These are phyloP conservation scores for Cicer pinnatifidum DNA, from an alignment of 306 rosid genomes.

Conservation along the genomic window DNA sequence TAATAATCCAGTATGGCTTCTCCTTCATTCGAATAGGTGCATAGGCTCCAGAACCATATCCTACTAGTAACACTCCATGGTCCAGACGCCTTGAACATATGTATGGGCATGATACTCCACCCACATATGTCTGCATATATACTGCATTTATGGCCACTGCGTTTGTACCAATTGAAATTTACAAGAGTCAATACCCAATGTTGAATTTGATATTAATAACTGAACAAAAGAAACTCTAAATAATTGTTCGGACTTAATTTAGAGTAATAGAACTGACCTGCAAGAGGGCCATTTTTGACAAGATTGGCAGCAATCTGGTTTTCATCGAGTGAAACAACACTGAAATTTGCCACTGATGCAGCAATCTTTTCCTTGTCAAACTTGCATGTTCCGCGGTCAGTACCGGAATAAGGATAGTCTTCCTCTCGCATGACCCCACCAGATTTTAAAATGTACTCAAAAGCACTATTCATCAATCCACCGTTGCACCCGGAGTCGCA, in stretches of 20 bases:
- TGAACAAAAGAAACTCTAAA: not conserved
- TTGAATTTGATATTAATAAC: not conserved
- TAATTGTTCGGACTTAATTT: not conserved
- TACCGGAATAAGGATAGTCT: conserved; percentile 91
- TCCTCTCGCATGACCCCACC: conserved; percentile 92
- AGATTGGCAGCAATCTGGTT: conserved; percentile 92
- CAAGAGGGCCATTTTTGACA: conserved; percentile 93
- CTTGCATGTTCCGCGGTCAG: conserved; percentile 71
- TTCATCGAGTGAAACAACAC: conserved; percentile 82
- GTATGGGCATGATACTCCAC: conserved; percentile 96
- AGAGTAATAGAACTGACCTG: conserved; percentile 51
- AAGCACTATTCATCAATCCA: conserved; percentile 96
- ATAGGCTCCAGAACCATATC: conserved; percentile 77
- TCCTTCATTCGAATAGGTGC: conserved; percentile 82
- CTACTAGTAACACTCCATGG: conserved; percentile 90
- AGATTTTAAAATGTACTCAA: conserved; percentile 83
- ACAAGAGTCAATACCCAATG: not conserved
- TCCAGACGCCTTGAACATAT: conserved; percentile 74
- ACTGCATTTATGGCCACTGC: conserved; percentile 97
- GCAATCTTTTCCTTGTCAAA: conserved; percentile 79
- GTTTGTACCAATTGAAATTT: conserved; percentile 28
- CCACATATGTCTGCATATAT: conserved; percentile 89
- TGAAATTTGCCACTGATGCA: conserved; percentile 90
- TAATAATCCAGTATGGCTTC: conserved; percentile 91
- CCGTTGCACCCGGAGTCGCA: conserved; percentile 97